Base-by-base conservation (phyloP, 2,329 filamentous ascomycete genomes). In the Colletotrichum karsti region DNA sequence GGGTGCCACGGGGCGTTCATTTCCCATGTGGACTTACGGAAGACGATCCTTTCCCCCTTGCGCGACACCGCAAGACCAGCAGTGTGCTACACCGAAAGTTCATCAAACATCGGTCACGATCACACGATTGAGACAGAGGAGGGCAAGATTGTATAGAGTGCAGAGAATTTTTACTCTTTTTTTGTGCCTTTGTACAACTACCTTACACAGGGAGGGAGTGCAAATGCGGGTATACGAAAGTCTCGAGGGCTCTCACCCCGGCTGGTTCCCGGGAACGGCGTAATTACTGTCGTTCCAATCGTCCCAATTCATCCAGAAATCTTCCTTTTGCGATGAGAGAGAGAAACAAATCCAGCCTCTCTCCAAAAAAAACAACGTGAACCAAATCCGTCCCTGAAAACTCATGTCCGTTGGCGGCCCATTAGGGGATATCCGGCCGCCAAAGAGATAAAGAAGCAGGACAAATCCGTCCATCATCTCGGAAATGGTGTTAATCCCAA, bases 171-270 rank as follows among this genome's bases (percentile, higher is more conserved):
- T 77, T 77, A 71, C 73, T 77, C 73, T 76, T 78, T 78, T 78
- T 77, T 77, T 77, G 73, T 76, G 74, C 76, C 74, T 80, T 76
- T 79, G 73, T 76, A 77, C 76, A 80, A 74, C 77, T 81, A 79
- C 74, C 76, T 67, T 77, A 79, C 77, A 77, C 75, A 77, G 72
- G 78, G 74, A 73, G 73, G 22, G 39, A 39, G 53, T 50, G 37
- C 48, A 63, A 61, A 51, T 62, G 58, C 41, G 63, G 35, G 56
- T 67, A 61, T 44, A 56, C 57, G 41, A 54, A 54, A 57, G 50
- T 54, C 51, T 53, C 57, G 46, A 62, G 28, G 28, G 51, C 62
- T 58, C 37, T 55, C 58, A 42, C 44, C 56, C 53, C 46, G 35
- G 46, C 67, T 63, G 46, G 55, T 50, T 35, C 65, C 35, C 22